These are phyloP conservation scores for Orbilia javanica DNA, from an alignment of 2,329 filamentous ascomycete species.

Conservation along the genomic window DNA sequence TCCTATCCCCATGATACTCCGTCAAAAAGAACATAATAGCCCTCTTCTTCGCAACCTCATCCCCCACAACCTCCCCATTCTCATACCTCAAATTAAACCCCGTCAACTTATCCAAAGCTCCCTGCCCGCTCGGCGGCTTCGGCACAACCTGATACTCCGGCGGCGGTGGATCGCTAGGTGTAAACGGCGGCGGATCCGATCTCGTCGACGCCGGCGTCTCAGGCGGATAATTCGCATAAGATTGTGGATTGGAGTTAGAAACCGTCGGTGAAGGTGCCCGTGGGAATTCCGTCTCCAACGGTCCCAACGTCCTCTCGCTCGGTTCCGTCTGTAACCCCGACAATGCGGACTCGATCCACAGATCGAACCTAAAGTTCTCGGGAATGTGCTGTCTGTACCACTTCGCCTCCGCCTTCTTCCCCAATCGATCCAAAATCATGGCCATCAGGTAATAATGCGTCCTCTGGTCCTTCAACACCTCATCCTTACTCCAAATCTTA, in stretches of 20 bases:
- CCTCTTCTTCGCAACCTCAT: constrained; percentile 56
- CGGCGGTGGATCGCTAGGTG: constrained; percentile 52
- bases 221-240: constrained; percentile 40
- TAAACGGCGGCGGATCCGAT: constrained; percentile 52
- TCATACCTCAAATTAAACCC: constrained; percentile 52
- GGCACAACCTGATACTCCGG: constrained; percentile 49
- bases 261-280: constrained; percentile 32
- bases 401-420: constrained; percentile 55
- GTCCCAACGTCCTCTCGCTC: constrained; percentile 27
- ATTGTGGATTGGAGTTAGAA: background rate
- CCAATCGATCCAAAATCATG: constrained; percentile 53
- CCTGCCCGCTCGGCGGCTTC: constrained; percentile 10
- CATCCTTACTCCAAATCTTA: constrained; percentile 55
- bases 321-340: constrained; percentile 50
- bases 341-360: constrained; percentile 55
- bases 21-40: constrained; percentile 57
- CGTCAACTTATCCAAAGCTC: constrained; percentile 41
- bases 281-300: constrained; percentile 29
- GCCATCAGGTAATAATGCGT: constrained; percentile 58
- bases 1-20: constrained; percentile 51
- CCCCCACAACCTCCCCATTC: constrained; percentile 42
- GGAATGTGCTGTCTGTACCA: constrained; percentile 58
- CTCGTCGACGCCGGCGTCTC: constrained; percentile 42
- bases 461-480: constrained; percentile 56
- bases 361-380: constrained; percentile 50